Evolutionary conservation across 352 stramenopile species (phyloP), one percentile per base, ranked within the genome.

Genomic region (Globisporangium spinosum): DNA sequence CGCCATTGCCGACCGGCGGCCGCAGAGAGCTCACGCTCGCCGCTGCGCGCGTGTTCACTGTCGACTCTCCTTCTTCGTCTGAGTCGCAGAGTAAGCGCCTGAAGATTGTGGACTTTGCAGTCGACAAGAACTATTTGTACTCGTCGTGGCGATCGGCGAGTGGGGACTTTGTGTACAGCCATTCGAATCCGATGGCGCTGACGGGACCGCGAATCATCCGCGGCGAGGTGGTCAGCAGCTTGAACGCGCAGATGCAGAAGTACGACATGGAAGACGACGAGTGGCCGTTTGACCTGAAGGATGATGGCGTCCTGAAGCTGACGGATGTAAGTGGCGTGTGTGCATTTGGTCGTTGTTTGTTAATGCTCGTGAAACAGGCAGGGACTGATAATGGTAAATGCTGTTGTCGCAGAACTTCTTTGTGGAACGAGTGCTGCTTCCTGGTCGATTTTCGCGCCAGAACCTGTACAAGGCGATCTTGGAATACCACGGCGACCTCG

Each of bases 61-160:
- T 90, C 1, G 43, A 62, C 12, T 43, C 61, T 20, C n/a, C 53
- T 2, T 23, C 55, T 22, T 38, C 17, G 17, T 2, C 67, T 58
- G 47, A 43, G 13, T 62, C 71, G 47, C 45, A 49, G 1, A 77
- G 80, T 34, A 76, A 84, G 29, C 73, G 82, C 1, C 68, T 89
- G 2, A 87, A 85, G 58, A 82, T 93, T 64, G 79, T 93, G 23
- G 83, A 91, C 60, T 91, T 93, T 69, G 77, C 77, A 0, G 76
- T 91, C 10, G 80, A 93, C 49, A 81, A 89, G 49, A 83, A 80
- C 29, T 82, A 80, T 25, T 59, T 93, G 40, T 91, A 88, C 49
- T 91, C 82, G n/a, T 82, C 80, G 1, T 93, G 85, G 85, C 76
- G 85, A 1, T 90, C 82, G 12, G 59, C 85, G 8, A 77, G 74